A percentile compares a stretch with the other conserved stretches of the same genome.
phyloP scores from a whole-genome alignment of 495 filamentous ascomycete species.

The Bathelium albidoporum region DNA sequence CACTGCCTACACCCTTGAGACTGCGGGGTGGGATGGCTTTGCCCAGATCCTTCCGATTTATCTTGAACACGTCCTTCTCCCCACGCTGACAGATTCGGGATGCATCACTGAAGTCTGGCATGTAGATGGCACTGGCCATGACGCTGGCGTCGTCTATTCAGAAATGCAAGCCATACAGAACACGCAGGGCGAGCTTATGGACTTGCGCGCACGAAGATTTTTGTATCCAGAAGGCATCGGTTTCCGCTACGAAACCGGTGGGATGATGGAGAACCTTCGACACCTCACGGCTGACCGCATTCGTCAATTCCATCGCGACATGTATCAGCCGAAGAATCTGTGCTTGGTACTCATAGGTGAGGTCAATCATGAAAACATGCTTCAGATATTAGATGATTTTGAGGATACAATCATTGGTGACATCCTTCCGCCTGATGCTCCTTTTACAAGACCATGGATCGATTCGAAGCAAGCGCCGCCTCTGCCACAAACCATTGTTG shows the following conservation, averaged over 20 bases:
- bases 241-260: conserved; percentile 93
- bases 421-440: conserved; percentile 59
- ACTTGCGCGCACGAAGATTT: conserved; percentile 61
- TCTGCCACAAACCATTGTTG: conserved; percentile 55
- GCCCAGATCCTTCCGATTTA: conserved; percentile 90
- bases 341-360: conserved; percentile 84
- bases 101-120: conserved; percentile 97
- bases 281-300: conserved; percentile 82
- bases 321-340: conserved; percentile 97
- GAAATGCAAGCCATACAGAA: conserved; percentile 98
- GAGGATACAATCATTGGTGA: conserved; percentile 76
- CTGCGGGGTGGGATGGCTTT: conserved; percentile 94
- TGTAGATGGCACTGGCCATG: conserved; percentile 81
- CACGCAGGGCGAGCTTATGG: conserved; percentile 69
- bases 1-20: conserved; percentile 91
- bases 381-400: conserved; percentile 74
- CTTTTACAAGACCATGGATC: conserved; percentile 84
- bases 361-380: conserved; percentile 68
- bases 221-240: conserved; percentile 84
- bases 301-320: conserved; percentile 81
- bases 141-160: conserved; percentile 94
- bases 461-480: conserved; percentile 70
- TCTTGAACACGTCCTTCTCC: conserved; percentile 85
- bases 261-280: conserved; percentile 86
- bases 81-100: conserved; percentile 81